These are phyloP conservation scores for Ilyonectria sp. DNA, from an alignment of 2,329 filamentous ascomycete species.

Conservation along the genomic window DNA sequence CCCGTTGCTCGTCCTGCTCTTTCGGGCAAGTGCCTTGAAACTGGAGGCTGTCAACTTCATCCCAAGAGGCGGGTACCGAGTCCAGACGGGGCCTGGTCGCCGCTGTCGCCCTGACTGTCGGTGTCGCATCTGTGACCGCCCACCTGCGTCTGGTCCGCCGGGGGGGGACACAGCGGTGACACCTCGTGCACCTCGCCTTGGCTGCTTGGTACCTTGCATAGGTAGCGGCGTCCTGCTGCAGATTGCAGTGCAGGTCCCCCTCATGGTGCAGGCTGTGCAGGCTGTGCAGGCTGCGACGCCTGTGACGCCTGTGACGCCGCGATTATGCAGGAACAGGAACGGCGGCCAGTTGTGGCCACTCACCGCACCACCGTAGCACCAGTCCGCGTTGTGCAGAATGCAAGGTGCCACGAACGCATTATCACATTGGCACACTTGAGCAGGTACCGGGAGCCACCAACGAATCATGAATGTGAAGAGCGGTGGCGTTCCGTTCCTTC, in stretches of 20 bases:
- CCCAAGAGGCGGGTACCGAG: slow-evolving; percentile 18
- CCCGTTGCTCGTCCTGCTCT: slow-evolving; percentile 21
- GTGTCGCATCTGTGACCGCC: slow-evolving; percentile 34
- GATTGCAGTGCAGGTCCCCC: slow-evolving; percentile 29
- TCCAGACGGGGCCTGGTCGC: slow-evolving; percentile 9
- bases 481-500: background rate
- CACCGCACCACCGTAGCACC: slow-evolving; percentile 35
- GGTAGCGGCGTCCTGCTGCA: slow-evolving; percentile 44
- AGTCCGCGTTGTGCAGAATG: slow-evolving; percentile 19
- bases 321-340: slow-evolving; percentile 50
- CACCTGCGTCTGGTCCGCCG: slow-evolving; percentile 20
- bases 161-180: slow-evolving; percentile 16
- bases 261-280: slow-evolving; percentile 27
- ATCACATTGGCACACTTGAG: slow-evolving; percentile 19
- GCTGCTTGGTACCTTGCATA: slow-evolving; percentile 48
- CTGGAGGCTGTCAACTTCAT: slow-evolving; percentile 6
- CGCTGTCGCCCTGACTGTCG: slow-evolving; percentile 21
- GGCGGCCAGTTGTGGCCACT: slow-evolving; percentile 40
- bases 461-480: background rate
- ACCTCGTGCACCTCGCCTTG: slow-evolving; percentile 33
- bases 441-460: slow-evolving; percentile 12
- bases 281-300: background rate
- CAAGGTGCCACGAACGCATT: slow-evolving; percentile 24
- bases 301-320: slow-evolving; percentile 33
- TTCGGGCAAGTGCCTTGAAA: slow-evolving; percentile 29